These are phyloP conservation scores for Peronospora tabacina DNA, from an alignment of 352 stramenopile genomes.

Conservation along the genomic window DNA sequence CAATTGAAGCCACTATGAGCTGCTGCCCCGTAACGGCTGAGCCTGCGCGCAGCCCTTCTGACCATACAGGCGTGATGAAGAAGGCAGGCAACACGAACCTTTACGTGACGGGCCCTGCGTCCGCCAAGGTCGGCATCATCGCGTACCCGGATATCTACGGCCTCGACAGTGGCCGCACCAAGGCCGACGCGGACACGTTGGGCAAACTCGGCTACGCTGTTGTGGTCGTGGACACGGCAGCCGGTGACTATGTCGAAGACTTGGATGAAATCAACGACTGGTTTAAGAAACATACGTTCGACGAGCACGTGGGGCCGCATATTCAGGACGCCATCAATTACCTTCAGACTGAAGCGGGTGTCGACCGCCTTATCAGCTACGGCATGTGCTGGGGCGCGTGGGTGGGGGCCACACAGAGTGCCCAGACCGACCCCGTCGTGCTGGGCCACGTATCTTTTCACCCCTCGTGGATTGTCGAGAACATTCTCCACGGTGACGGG, in stretches of 20 bases:
- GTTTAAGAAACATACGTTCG: slow-evolving; percentile 67
- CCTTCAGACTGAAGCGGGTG: slow-evolving; percentile 53
- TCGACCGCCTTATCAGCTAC: slow-evolving; percentile 59
- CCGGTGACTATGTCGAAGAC: slow-evolving; percentile 58
- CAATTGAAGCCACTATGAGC: slow-evolving; percentile 41
- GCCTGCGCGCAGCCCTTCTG: slow-evolving; percentile 36
- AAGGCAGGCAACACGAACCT: slow-evolving; percentile 61
- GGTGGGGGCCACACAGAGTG: slow-evolving; percentile 50
- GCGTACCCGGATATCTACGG: slow-evolving; percentile 74
- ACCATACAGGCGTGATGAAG: slow-evolving; percentile 48
- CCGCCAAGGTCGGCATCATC: slow-evolving; percentile 56
- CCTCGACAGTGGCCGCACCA: slow-evolving; percentile 71
- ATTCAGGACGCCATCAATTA: slow-evolving; percentile 72
- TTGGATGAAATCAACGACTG: slow-evolving; percentile 37
- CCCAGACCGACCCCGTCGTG: slow-evolving; percentile 39
- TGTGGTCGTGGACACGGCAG: slow-evolving; percentile 55
- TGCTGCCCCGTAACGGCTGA: slow-evolving; percentile 71
- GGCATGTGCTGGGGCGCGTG: slow-evolving; percentile 82
- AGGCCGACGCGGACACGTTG: slow-evolving; percentile 63
- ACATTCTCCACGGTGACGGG: slow-evolving; percentile 62
- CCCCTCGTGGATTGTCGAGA: slow-evolving; percentile 70
- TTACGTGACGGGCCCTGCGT: slow-evolving; percentile 62
- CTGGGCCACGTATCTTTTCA: slow-evolving; percentile 75
- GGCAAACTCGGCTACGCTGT: slow-evolving; percentile 72
- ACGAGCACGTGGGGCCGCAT: slow-evolving; percentile 34